Base-by-base conservation (phyloP, 176 grass and related monocot species). In the maize (Zea mays) region DNA sequence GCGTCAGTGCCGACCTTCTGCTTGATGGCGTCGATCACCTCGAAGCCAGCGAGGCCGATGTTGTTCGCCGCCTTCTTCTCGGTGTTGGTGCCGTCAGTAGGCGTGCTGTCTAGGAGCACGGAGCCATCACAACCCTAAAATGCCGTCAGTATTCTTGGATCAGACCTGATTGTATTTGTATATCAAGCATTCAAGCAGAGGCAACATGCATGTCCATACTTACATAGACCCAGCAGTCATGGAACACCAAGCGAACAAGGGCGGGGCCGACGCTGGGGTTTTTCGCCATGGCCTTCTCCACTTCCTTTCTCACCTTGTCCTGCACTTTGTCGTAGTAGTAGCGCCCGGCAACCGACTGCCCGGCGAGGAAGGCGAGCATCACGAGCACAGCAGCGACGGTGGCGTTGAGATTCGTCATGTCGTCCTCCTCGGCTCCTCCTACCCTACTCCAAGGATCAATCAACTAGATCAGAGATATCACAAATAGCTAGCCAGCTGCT, bases 171-270 rank as follows among this genome's bases (percentile, higher is more conserved):
- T 27, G 27, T 27, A 27, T 27, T 27, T n/a, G 5, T 8, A 44
- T 46, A 57, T 21, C 3, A 20, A 27, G 27, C 27, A 27, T 27
- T 57, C 7, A 57, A 10, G 6, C 54, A 57, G 20, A 8, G 52
- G 57, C 20, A 60, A 34, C 2, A 10, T 10, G 2, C 3, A 10
- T 63, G 19, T 12, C 0, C 3, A 8, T 6, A 37, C 67, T 17
- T 58, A 90, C 88, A 49, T 76, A 69, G 52, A 90, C 56, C 69
- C 77, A 90, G 76, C 88, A 90, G 42, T 90, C 88, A 57, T 90
- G 88, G 46, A 90, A 90, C 15, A 83, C 46, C 16, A 90, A 17
- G 45, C 88, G 88, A 62, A 90, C 75, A 48, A 90, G 80, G 45
- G 68, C 88, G 5, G 88, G 21, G 10, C 79, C 75, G 10, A 71